Evolutionary conservation across 768 basidiomycete genomes (phyloP).

Genomic region (Xanthoconium stramineum): DNA sequence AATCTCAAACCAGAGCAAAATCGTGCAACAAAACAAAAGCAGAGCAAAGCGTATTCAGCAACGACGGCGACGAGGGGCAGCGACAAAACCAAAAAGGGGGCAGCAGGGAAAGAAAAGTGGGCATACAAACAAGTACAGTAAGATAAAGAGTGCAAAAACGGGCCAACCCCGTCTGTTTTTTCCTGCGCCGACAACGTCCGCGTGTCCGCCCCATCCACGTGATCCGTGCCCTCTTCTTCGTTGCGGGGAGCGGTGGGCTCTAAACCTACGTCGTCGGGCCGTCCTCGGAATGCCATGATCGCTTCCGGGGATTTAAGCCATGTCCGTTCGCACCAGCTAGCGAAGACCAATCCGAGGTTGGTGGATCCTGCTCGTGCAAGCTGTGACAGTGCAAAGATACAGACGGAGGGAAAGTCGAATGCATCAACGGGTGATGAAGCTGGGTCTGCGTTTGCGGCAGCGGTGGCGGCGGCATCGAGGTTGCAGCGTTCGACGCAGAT

Average conservation of each 20-base stretch:
- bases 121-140: no score
- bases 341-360: slow-evolving; percentile 26
- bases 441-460: slow-evolving; percentile 4
- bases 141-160: not conserved
- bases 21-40: no score
- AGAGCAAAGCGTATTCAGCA: no score
- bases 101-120: no score
- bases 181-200: not conserved
- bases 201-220: not conserved
- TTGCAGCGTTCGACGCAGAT: not conserved
- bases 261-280: slow-evolving; percentile 14
- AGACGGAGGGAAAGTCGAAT: slow-evolving; percentile 1
- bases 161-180: slow-evolving; percentile 8
- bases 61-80: no score
- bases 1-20: no score
- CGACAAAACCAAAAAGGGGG: no score
- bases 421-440: slow-evolving; percentile 7
- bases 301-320: slow-evolving; percentile 21
- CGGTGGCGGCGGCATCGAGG: not conserved
- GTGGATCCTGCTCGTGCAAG: slow-evolving; percentile 20
- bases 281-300: slow-evolving; percentile 26
- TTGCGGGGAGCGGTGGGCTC: not conserved
- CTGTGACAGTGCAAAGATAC: slow-evolving; percentile 1
- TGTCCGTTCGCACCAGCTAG: slow-evolving; percentile 27
- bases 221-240: not conserved